phyloP scores from a whole-genome alignment of 179 eudicot species.

The Pouteria campechiana region DNA sequence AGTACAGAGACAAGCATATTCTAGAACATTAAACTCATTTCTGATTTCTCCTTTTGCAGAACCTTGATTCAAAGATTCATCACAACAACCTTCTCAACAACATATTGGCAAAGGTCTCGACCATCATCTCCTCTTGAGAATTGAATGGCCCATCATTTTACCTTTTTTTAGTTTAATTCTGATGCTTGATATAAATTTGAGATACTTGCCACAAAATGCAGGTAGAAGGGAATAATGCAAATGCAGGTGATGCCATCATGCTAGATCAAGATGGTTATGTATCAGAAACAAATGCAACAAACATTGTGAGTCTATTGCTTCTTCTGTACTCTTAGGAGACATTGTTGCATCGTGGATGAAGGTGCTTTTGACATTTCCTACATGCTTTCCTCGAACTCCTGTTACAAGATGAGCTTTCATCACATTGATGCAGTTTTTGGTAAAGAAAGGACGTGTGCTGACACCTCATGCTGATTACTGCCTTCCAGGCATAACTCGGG shows the following conservation, averaged over 20 bases:
- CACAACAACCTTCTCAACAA: constrained; percentile 97
- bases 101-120: constrained; percentile 86
- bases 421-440: constrained; percentile 64
- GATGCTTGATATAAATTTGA: too few relatives aligned
- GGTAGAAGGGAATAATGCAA: constrained; percentile 95
- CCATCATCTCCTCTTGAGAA: constrained; percentile 1
- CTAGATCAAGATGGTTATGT: constrained; percentile 96
- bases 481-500: constrained; percentile 97
- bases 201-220: too few relatives aligned
- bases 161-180: not conserved
- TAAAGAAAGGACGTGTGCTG: constrained; percentile 75
- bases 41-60: constrained; percentile 41
- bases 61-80: constrained; percentile 97
- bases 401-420: not conserved
- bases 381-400: not conserved
- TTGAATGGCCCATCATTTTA: too few relatives aligned
- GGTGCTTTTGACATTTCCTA: constrained; percentile 1
- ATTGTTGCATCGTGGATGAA: too few relatives aligned
- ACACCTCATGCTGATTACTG: constrained; percentile 98
- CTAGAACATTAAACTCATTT: too few relatives aligned
- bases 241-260: constrained; percentile 96
- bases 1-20: too few relatives aligned
- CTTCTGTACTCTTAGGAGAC: too few relatives aligned
- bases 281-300: constrained; percentile 97
- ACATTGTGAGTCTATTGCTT: constrained; percentile 65